Evolutionary conservation across 2,329 filamentous ascomycete genomes (phyloP).

Genomic region (Ceratocystis alfenasii): DNA sequence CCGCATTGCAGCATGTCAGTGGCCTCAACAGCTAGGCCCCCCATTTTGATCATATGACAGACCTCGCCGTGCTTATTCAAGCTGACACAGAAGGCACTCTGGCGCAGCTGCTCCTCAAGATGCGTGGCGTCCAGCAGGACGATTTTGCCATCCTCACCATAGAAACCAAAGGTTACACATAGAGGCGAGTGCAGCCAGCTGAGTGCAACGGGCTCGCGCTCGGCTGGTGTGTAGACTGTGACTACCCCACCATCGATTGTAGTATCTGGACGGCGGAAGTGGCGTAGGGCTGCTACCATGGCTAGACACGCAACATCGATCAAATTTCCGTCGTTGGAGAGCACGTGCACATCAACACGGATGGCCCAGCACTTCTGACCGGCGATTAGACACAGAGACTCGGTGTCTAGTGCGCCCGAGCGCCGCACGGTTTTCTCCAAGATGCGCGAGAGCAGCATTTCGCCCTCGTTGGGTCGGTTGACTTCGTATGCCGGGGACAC

Average conservation of each 20-base stretch:
- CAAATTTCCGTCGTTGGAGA: conserved; percentile 82
- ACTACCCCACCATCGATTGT: conserved; percentile 73
- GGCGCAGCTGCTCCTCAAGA: conserved; percentile 64
- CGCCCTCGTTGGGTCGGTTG: conserved; percentile 69
- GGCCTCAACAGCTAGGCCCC: conserved; percentile 71
- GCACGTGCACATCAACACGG: conserved; percentile 79
- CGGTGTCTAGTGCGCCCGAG: conserved; percentile 84
- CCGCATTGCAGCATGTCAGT: conserved; percentile 65
- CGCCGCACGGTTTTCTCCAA: conserved; percentile 91
- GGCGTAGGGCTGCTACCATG: conserved; percentile 74
- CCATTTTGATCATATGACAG: conserved; percentile 82
- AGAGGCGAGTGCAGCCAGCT: conserved; percentile 87
- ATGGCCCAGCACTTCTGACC: conserved; percentile 86
- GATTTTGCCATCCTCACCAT: conserved; percentile 49
- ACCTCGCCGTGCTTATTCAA: conserved; percentile 84
- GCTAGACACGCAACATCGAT: conserved; percentile 78
- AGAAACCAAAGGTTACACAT: conserved; percentile 82
- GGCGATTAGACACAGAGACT: conserved; percentile 86
- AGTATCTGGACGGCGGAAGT: conserved; percentile 85
- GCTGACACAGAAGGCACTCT: conserved; percentile 66
- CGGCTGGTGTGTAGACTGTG: conserved; percentile 70
- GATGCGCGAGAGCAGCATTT: conserved; percentile 73
- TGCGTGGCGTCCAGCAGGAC: conserved; percentile 60
- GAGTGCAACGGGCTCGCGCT: conserved; percentile 80
- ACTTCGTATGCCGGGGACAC: conserved; percentile 81